phyloP scores from a whole-genome alignment of 2,329 filamentous ascomycete species.

The Metarhizium sp. region DNA sequence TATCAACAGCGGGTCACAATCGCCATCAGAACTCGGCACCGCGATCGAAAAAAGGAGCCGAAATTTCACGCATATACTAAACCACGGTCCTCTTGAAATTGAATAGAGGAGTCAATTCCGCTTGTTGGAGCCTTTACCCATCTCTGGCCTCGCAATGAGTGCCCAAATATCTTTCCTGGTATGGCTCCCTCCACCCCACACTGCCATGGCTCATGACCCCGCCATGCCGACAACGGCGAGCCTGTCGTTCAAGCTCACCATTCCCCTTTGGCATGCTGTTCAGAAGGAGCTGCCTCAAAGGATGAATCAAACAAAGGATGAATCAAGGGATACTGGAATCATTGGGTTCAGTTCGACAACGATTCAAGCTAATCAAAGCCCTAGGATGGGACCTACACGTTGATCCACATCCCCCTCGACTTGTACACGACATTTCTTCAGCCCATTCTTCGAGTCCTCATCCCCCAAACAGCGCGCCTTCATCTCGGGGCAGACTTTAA shows the following conservation, averaged over 20 bases:
- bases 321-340: too few species aligned
- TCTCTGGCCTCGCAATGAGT: conserved; percentile 33
- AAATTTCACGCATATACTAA: background rate
- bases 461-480: conserved; percentile 49
- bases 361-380: conserved; percentile 1
- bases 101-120: background rate
- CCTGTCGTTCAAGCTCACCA: background rate
- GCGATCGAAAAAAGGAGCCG: background rate
- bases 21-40: background rate
- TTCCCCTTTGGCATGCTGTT: background rate
- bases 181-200: conserved; percentile 8
- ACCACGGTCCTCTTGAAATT: background rate
- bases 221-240: conserved; percentile 1
- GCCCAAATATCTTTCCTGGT: conserved; percentile 50
- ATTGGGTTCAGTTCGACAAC: background rate
- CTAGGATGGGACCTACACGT: conserved; percentile 76
- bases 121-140: background rate
- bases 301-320: background rate
- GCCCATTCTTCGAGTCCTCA: conserved; percentile 75
- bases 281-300: background rate
- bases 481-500: conserved; percentile 23
- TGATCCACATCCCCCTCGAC: conserved; percentile 82
- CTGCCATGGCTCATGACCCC: background rate
- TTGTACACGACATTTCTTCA: conserved; percentile 74
- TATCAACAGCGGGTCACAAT: background rate